Percentiles rank a stretch among this genome's conserved stretches.
These are phyloP conservation scores for Clavariopsis aquatica DNA, from an alignment of 495 filamentous ascomycete genomes.

Conservation along the genomic window DNA sequence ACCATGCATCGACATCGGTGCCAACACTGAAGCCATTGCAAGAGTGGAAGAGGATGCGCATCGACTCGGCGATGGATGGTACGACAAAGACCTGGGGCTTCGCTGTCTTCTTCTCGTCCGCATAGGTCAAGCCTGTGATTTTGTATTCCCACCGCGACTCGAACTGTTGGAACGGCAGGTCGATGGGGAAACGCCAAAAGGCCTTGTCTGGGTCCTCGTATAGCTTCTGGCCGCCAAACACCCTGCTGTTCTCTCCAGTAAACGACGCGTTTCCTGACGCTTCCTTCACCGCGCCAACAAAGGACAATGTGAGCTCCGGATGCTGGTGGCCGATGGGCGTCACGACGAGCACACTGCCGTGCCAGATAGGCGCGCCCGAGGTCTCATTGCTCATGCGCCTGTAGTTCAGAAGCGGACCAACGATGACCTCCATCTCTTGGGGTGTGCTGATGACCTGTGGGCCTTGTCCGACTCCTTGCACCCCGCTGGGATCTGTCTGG, in stretches of 20 bases:
- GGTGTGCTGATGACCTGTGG: conserved; percentile 39
- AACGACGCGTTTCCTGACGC: conserved; percentile 10
- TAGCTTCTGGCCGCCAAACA: conserved; percentile 62
- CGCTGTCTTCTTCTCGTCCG: conserved; percentile 38
- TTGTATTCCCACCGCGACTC: conserved; percentile 65
- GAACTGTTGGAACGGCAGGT: conserved; percentile 56
- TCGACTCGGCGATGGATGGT: conserved; percentile 75
- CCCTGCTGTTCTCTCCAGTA: conserved; percentile 26
- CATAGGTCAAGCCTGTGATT: conserved; percentile 53
- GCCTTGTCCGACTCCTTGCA: conserved; percentile 37
- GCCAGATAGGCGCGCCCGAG: conserved; percentile 59
- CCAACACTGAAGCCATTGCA: conserved; percentile 96
- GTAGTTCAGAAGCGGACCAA: conserved; percentile 83
- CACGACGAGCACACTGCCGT: conserved; percentile 81
- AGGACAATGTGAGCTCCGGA: conserved; percentile 54
- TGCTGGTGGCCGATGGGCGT: conserved; percentile 62
- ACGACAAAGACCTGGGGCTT: conserved; percentile 60
- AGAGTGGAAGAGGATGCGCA: conserved; percentile 95
- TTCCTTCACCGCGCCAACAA: conserved; percentile 46
- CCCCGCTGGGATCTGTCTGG: conserved; percentile 17
- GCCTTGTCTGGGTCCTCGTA: conserved; percentile 75
- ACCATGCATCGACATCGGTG: conserved; percentile 81
- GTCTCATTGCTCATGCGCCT: conserved; percentile 69
- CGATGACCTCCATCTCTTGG: conserved; percentile 61
- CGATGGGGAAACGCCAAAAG: conserved; percentile 78